Percentiles rank a stretch among this genome's conserved stretches.
Evolutionary conservation across 208 protist species (phyloP).

Genomic region (Strigomonas culicis): DNA sequence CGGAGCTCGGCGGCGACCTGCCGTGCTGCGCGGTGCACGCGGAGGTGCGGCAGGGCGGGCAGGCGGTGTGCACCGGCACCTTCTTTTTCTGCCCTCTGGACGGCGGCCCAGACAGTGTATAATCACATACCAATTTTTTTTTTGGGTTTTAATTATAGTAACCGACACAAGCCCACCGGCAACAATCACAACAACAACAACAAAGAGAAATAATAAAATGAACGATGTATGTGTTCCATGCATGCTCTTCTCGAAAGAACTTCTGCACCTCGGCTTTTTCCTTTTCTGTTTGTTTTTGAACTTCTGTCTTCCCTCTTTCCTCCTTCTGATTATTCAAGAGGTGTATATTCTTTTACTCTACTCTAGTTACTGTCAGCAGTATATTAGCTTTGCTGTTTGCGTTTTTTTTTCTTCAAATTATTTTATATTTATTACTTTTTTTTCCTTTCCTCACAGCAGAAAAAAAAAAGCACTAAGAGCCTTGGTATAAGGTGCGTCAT

Average conservation of each 20-base stretch:
- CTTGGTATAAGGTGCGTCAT: not conserved
- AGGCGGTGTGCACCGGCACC: conserved; percentile 34
- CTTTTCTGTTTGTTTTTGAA: conserved; percentile 5
- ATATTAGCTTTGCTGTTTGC: not conserved
- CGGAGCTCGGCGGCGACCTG: conserved; percentile 20
- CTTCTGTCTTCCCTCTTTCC: not conserved
- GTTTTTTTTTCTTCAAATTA: not conserved
- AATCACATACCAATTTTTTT: not conserved
- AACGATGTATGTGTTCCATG: not conserved
- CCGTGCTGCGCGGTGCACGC: conserved; percentile 56
- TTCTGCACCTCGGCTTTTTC: not conserved
- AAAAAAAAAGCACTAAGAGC: no score
- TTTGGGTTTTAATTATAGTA: not conserved
- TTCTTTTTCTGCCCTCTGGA: conserved; percentile 38
- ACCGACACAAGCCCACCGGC: not conserved
- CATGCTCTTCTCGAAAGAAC: no score
- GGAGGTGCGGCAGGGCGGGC: conserved; percentile 62
- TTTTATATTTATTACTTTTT: conserved; percentile 9
- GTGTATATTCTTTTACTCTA: not conserved
- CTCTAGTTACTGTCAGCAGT: not conserved
- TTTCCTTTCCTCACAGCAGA: conserved; percentile 7
- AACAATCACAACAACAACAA: no score
- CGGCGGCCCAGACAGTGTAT: not conserved
- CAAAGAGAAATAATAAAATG: not conserved
- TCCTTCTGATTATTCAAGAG: not conserved